Evolutionary conservation across 331 rosid species (phyloP).

Genomic region (Dryas integrifolia): DNA sequence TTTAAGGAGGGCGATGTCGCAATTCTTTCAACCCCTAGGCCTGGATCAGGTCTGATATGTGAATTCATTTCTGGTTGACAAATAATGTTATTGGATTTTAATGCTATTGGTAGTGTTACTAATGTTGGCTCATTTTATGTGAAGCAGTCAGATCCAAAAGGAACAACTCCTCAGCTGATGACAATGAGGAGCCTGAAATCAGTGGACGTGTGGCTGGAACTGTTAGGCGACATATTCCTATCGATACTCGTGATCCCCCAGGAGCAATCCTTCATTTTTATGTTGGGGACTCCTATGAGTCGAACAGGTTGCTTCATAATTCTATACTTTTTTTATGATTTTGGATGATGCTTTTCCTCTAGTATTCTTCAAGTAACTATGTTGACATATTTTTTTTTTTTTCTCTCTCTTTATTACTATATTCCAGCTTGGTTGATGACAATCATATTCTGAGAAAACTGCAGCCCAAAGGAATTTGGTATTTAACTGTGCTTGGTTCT

Average conservation of each 20-base stretch:
- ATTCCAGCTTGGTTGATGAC: conserved; percentile 59
- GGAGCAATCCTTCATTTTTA: conserved; percentile 96
- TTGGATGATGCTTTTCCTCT: neutral
- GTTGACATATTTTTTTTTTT: conserved; percentile 6
- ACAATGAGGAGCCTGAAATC: conserved; percentile 66
- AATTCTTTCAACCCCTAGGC: conserved; percentile 82
- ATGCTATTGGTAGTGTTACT: conserved; percentile 2
- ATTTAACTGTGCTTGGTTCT: conserved; percentile 90
- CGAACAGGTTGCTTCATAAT: conserved; percentile 52
- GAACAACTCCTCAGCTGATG: conserved; percentile 54
- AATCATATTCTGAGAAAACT: conserved; percentile 81
- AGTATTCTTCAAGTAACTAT: neutral
- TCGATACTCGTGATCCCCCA: conserved; percentile 89
- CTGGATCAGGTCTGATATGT: conserved; percentile 77
- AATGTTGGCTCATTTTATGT: conserved; percentile 29
- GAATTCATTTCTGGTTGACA: conserved; percentile 11
- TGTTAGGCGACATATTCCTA: conserved; percentile 78
- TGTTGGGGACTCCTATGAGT: conserved; percentile 84
- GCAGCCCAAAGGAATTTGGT: conserved; percentile 78
- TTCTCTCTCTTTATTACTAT: neutral
- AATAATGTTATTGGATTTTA: neutral
- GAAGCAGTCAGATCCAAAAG: conserved; percentile 71
- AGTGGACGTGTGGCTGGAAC: conserved; percentile 94
- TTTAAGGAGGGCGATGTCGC: conserved; percentile 99
- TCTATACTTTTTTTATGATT: conserved; percentile 3